Conservation (phyloP, 768 basidiomycete genomes). For the Piloderma croceum region DNA sequence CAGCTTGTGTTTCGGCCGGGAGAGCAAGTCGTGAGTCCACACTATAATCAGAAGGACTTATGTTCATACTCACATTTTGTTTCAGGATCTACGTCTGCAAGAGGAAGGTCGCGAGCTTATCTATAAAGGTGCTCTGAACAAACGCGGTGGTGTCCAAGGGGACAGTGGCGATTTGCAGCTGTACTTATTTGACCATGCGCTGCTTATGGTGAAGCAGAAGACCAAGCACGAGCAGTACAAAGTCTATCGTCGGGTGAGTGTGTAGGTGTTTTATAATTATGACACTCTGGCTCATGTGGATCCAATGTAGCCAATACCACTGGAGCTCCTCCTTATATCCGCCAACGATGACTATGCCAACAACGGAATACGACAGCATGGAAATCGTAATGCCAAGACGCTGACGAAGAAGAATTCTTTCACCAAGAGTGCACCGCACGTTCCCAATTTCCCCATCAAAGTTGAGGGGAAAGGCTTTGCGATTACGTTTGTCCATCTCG, state of each 20-base stretch:
- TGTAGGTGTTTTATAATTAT: not conserved
- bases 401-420: conserved; percentile 44
- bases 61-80: conserved; percentile 1
- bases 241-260: conserved; percentile 84
- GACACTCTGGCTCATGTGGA: conserved; percentile 1
- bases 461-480: conserved; percentile 69
- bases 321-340: conserved; percentile 83
- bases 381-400: conserved; percentile 36
- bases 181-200: conserved; percentile 94
- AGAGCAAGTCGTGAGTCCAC: conserved; percentile 73
- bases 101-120: conserved; percentile 90
- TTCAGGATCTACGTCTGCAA: conserved; percentile 74
- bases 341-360: conserved; percentile 59
- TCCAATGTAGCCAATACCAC: conserved; percentile 76
- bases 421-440: conserved; percentile 34
- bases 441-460: conserved; percentile 45
- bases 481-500: conserved; percentile 91
- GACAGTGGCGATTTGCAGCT: conserved; percentile 89
- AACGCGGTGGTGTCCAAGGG: conserved; percentile 63
- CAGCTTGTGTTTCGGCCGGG: conserved; percentile 87
- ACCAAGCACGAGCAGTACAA: conserved; percentile 89
- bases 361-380: conserved; percentile 26
- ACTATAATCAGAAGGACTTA: not conserved
- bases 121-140: conserved; percentile 85
- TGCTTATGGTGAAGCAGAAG: conserved; percentile 91